Conservation (phyloP, 106 monocot species). For the Xerophyta viscosa region DNA sequence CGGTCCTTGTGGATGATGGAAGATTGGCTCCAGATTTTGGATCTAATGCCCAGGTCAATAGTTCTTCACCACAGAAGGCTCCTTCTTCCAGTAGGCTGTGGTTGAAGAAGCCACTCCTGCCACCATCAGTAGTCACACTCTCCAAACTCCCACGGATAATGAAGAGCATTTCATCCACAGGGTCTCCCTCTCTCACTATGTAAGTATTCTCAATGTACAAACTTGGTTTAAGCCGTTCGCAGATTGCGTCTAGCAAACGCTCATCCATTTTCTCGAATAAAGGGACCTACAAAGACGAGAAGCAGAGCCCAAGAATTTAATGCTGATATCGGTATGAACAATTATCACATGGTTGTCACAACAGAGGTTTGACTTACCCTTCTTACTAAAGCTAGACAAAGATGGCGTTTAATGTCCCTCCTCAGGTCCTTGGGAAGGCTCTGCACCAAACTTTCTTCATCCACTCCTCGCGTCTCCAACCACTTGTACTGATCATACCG, state of each 20-base stretch:
- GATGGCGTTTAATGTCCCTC: constrained; percentile 77
- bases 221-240: constrained; percentile 60
- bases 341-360: background rate
- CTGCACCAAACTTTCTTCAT: constrained; percentile 60
- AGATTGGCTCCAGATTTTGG: constrained; percentile 57
- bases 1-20: constrained; percentile 66
- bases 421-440: constrained; percentile 67
- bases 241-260: constrained; percentile 60
- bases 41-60: constrained; percentile 80
- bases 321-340: background rate
- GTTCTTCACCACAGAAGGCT: constrained; percentile 72
- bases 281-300: constrained; percentile 38
- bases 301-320: background rate
- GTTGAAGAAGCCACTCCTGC: constrained; percentile 74
- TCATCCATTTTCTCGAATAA: constrained; percentile 72
- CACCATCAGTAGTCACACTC: constrained; percentile 77
- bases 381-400: constrained; percentile 57
- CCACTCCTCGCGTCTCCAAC: constrained; percentile 91
- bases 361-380: constrained; percentile 15
- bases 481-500: constrained; percentile 94
- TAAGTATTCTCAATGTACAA: constrained; percentile 50
- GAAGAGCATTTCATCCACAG: constrained; percentile 78
- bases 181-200: constrained; percentile 71
- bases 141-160: constrained; percentile 61
- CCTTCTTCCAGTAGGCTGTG: constrained; percentile 43